Conservation (phyloP, 257 asterid genomes). For the Sherardia arvensis region DNA sequence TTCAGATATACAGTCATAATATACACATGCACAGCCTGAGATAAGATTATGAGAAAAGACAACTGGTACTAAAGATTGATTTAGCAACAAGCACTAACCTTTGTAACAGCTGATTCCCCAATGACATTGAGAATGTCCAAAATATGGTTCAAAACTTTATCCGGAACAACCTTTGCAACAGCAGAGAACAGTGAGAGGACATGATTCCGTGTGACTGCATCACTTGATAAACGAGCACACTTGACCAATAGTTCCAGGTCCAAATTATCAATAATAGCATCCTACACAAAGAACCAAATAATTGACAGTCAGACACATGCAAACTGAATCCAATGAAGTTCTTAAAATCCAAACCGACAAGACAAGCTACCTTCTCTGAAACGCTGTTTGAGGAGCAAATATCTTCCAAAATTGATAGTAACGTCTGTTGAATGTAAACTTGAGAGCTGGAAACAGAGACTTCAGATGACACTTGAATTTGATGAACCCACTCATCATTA, state of each 20-base stretch:
- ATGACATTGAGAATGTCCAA: constrained; percentile 52
- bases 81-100: constrained; percentile 39
- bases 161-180: constrained; percentile 65
- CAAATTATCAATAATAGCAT: constrained; percentile 18
- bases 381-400: constrained; percentile 42
- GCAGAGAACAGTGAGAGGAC: constrained; percentile 67
- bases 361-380: constrained; percentile 39
- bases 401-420: constrained; percentile 67
- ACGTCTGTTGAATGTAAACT: constrained; percentile 58
- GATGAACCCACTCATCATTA: constrained; percentile 34
- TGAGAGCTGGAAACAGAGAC: constrained; percentile 32
- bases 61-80: neutral
- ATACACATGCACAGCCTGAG: neutral
- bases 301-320: constrained; percentile 22
- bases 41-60: neutral
- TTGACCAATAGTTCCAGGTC: constrained; percentile 59
- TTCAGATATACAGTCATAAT: neutral
- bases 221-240: constrained; percentile 62
- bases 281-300: constrained; percentile 35
- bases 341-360: constrained; percentile 1
- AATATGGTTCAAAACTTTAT: constrained; percentile 58
- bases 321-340: constrained; percentile 3
- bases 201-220: constrained; percentile 62
- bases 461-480: constrained; percentile 31
- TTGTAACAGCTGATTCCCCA: constrained; percentile 67